These are phyloP conservation scores for Ogataea salicorniae DNA, from an alignment of 805 yeast genomes.

Conservation along the genomic window DNA sequence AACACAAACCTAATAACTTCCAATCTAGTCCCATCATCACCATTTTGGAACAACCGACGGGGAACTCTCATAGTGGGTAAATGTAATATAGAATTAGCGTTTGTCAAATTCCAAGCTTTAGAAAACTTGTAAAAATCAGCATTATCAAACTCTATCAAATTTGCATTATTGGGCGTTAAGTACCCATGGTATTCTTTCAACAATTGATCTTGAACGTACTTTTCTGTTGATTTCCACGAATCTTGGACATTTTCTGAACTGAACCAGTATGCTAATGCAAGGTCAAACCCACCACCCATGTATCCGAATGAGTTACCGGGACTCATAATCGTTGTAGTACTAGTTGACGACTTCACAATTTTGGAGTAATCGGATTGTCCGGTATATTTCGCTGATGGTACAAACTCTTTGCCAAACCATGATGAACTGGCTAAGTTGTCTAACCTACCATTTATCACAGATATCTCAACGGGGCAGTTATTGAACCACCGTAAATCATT, in stretches of 20 bases:
- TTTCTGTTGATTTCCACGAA: conserved; percentile 21
- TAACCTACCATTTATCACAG: conserved; percentile 18
- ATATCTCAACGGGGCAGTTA: conserved; percentile 14
- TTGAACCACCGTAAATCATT: conserved; percentile 15
- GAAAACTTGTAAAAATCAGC: conserved; percentile 16
- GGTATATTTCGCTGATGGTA: conserved; percentile 5
- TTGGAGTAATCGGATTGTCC: conserved; percentile 8
- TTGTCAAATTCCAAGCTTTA: conserved; percentile 26
- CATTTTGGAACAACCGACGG: conserved; percentile 7
- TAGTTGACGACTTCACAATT: conserved; percentile 12
- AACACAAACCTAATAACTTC: conserved; percentile 24
- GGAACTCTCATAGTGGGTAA: conserved; percentile 39
- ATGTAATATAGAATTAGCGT: conserved; percentile 30
- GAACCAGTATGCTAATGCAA: conserved; percentile 29
- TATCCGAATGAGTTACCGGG: conserved; percentile 50
- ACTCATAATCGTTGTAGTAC: conserved; percentile 35
- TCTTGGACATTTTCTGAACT: conserved; percentile 1
- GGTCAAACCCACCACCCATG: conserved; percentile 49
- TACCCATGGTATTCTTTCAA: conserved; percentile 26
- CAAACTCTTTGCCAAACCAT: neutral
- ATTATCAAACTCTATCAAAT: conserved; percentile 26
- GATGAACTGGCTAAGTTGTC: conserved; percentile 6
- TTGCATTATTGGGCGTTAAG: conserved; percentile 27
- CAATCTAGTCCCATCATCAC: neutral
- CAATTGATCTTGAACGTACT: conserved; percentile 12